Conservation (phyloP, 768 basidiomycete genomes). For the Suillus spraguei region DNA sequence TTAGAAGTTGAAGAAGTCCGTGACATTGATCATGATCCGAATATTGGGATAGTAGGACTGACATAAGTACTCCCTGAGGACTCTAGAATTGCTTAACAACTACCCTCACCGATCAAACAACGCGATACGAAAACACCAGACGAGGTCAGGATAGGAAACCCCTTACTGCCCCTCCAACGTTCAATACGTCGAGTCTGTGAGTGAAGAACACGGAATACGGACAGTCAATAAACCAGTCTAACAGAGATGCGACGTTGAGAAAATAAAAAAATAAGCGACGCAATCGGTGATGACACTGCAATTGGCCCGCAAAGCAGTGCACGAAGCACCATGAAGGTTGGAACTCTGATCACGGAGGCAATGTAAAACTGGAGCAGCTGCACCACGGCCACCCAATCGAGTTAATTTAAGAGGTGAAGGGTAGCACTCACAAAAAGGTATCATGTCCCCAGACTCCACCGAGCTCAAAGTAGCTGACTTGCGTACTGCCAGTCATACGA, state of each 20-base stretch:
- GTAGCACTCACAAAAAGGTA: constrained; percentile 79
- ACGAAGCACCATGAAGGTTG: neutral
- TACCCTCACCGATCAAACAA: neutral
- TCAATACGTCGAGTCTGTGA: constrained; percentile 76
- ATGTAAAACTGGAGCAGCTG: neutral
- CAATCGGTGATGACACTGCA: neutral
- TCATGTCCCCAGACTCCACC: constrained; percentile 99
- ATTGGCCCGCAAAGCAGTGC: constrained; percentile 4
- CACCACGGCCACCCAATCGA: neutral
- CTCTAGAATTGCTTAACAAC: neutral
- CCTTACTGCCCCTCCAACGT: constrained; percentile 89
- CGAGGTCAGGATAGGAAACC: constrained; percentile 71
- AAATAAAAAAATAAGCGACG: neutral
- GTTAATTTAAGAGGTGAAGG: constrained; percentile 6
- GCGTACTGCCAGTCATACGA: constrained; percentile 83
- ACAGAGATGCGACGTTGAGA: neutral
- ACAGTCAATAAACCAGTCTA: neutral
- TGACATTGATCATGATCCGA: neutral
- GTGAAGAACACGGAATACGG: neutral
- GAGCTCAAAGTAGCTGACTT: constrained; percentile 94
- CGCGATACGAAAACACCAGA: neutral
- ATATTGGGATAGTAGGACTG: neutral
- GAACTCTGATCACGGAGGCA: neutral
- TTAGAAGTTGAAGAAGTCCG: constrained; percentile 5
- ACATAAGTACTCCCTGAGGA: constrained; percentile 3